A percentile compares a stretch with the other conserved stretches of the same genome.
phyloP scores from a whole-genome alignment of 768 basidiomycete genomes.

The Russula griseocarnosa region DNA sequence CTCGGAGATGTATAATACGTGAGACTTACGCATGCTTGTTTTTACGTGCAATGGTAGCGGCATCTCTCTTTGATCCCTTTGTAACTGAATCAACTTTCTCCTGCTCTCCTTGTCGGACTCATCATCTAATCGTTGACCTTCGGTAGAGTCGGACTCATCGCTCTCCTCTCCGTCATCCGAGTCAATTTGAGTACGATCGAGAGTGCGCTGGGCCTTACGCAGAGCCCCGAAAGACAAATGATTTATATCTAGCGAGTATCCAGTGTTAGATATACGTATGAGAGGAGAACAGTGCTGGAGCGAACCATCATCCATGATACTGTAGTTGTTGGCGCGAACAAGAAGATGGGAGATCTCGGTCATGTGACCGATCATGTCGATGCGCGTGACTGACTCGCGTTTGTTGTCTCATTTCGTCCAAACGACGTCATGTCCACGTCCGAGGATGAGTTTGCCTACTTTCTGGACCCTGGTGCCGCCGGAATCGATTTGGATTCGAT shows the following conservation, averaged over 20 bases:
- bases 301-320: conserved; percentile 9
- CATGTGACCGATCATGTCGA: background rate
- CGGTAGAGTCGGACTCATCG: conserved; percentile 10
- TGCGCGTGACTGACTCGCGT: background rate
- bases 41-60: conserved; percentile 48
- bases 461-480: conserved; percentile 52
- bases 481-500: conserved; percentile 45
- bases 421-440: conserved; percentile 12
- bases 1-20: background rate
- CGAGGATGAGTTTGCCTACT: conserved; percentile 51
- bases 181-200: conserved; percentile 20
- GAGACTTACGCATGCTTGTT: conserved; percentile 83
- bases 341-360: background rate
- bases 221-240: conserved; percentile 26
- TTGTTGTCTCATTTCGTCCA: background rate
- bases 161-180: conserved; percentile 13
- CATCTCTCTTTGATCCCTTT: conserved; percentile 36
- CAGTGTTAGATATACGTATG: background rate
- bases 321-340: background rate
- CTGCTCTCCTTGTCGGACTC: background rate
- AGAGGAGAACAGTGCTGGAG: background rate
- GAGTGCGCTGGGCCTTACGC: conserved; percentile 24
- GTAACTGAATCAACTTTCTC: background rate
- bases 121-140: background rate
- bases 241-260: conserved; percentile 3